phyloP scores from a whole-genome alignment of 371 early-diverging fungal genomes.

The Blakeslea trispora region DNA sequence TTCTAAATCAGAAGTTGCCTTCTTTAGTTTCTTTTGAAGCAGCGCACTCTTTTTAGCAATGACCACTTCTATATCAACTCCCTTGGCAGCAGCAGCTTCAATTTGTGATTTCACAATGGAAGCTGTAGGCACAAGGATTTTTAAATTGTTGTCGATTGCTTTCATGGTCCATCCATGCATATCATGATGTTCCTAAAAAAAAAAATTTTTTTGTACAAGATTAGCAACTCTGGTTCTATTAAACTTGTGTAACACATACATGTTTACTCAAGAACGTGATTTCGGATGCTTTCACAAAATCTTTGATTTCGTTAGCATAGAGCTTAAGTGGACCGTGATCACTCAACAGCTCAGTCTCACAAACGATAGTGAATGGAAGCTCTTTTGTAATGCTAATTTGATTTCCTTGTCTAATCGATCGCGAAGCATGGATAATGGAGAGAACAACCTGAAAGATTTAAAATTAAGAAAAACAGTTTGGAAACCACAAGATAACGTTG shows the following conservation, averaged over 20 bases:
- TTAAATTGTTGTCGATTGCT: constrained; percentile 38
- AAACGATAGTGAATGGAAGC: constrained; percentile 57
- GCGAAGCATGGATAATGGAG: constrained; percentile 63
- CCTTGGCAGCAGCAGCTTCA: constrained; percentile 35
- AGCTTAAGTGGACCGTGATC: constrained; percentile 32
- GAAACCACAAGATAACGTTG: not conserved
- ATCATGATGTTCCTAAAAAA: constrained; percentile 1
- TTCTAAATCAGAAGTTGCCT: constrained; percentile 36
- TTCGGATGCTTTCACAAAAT: constrained; percentile 49
- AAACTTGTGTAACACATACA: no score
- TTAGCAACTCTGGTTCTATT: no score
- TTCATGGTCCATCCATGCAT: constrained; percentile 28
- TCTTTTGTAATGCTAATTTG: constrained; percentile 54
- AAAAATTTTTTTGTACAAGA: no score
- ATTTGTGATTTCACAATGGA: constrained; percentile 41
- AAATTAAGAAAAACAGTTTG: not conserved
- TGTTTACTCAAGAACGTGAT: constrained; percentile 4
- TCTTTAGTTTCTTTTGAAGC: constrained; percentile 37
- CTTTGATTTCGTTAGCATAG: constrained; percentile 46
- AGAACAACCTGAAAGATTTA: constrained; percentile 39
- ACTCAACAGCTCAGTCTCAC: constrained; percentile 31
- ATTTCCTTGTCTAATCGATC: constrained; percentile 65
- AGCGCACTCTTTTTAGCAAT: constrained; percentile 28
- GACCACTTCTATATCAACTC: constrained; percentile 22
- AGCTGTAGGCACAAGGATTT: constrained; percentile 51